phyloP scores from a whole-genome alignment of 352 stramenopile genomes.

The Lagenidium giganteum region DNA sequence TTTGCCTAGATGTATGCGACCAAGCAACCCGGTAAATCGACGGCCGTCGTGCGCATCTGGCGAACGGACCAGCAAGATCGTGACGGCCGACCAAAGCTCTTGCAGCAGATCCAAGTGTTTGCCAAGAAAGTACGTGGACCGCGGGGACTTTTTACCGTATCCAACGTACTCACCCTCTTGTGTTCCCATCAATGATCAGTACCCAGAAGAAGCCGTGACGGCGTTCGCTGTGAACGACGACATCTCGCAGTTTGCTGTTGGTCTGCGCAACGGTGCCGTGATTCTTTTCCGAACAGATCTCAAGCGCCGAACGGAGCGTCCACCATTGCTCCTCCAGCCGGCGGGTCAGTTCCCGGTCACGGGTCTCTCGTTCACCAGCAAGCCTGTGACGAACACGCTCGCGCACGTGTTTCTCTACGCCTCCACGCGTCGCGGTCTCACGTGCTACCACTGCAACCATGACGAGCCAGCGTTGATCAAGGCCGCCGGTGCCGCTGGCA shows the following conservation, averaged over 20 bases:
- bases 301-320: conserved; percentile 65
- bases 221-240: conserved; percentile 84
- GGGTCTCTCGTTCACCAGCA: conserved; percentile 71
- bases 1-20: conserved; percentile 53
- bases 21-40: conserved; percentile 61
- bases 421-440: conserved; percentile 69
- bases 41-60: conserved; percentile 80
- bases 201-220: conserved; percentile 82
- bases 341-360: conserved; percentile 79
- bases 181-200: conserved; percentile 18
- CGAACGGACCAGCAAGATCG: conserved; percentile 85
- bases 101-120: conserved; percentile 83
- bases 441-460: conserved; percentile 81
- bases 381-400: conserved; percentile 55
- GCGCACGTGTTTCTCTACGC: conserved; percentile 77
- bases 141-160: no score
- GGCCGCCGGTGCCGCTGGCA: conserved; percentile 42
- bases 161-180: neutral
- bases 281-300: conserved; percentile 80
- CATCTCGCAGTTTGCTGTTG: conserved; percentile 74
- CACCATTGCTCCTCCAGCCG: conserved; percentile 68
- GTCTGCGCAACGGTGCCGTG: conserved; percentile 78
- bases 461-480: conserved; percentile 77
- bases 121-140: conserved; percentile 57
- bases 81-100: conserved; percentile 79